Conservation (phyloP, 2,329 filamentous ascomycete species). For the Camillea tinctor region DNA sequence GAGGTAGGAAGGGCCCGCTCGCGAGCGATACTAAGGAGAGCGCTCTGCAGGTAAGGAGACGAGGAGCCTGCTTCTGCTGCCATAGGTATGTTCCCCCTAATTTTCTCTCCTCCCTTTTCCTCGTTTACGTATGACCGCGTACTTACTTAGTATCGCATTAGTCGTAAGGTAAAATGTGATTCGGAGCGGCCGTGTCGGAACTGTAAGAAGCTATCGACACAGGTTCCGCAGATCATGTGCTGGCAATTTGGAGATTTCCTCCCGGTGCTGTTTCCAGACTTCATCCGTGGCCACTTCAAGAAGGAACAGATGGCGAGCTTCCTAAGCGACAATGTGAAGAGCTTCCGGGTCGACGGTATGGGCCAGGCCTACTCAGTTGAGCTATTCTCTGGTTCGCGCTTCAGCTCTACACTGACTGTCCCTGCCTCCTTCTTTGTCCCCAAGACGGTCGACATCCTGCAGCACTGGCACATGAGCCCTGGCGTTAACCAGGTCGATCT, state of each 20-base stretch:
- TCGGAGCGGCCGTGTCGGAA: slow-evolving; percentile 55
- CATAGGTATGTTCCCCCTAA: slow-evolving; percentile 33
- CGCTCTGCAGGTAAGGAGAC: slow-evolving; percentile 52
- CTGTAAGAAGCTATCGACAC: slow-evolving; percentile 51
- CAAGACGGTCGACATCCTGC: slow-evolving; percentile 45
- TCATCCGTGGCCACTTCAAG: slow-evolving; percentile 50
- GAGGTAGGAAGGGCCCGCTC: slow-evolving; percentile 56
- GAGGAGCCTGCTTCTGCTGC: slow-evolving; percentile 59
- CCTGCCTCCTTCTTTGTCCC: slow-evolving; percentile 53
- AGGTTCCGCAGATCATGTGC: slow-evolving; percentile 54
- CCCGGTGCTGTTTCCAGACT: slow-evolving; percentile 49
- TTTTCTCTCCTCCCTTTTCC: not conserved
- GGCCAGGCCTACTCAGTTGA: slow-evolving; percentile 44
- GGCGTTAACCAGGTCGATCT: slow-evolving; percentile 40
- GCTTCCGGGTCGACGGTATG: slow-evolving; percentile 41
- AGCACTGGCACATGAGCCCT: slow-evolving; percentile 49
- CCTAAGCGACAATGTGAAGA: slow-evolving; percentile 47
- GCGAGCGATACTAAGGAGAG: slow-evolving; percentile 54
- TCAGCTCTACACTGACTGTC: slow-evolving; percentile 46
- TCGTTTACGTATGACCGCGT: not conserved
- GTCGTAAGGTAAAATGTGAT: slow-evolving; percentile 59
- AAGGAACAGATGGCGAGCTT: slow-evolving; percentile 51
- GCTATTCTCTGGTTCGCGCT: slow-evolving; percentile 47
- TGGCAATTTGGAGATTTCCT: slow-evolving; percentile 60
- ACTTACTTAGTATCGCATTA: slow-evolving; percentile 18